Conservation (phyloP, 2,329 filamentous ascomycete species). For the Diaporthe ilicicola region DNA sequence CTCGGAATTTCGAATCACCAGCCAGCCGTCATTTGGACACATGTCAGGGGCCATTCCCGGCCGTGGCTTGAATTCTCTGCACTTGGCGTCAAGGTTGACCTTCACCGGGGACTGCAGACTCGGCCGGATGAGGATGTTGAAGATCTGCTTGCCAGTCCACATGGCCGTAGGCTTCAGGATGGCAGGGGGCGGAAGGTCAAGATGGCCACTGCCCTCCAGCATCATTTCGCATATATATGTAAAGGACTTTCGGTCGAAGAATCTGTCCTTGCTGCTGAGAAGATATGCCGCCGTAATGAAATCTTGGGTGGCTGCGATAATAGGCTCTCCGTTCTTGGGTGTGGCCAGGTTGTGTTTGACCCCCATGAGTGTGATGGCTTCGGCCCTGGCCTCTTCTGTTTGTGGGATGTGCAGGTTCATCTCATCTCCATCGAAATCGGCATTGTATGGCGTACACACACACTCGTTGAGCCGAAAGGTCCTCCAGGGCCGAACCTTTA, state of each 20-base stretch:
- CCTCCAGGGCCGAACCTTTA: conserved; percentile 91
- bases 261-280: conserved; percentile 89
- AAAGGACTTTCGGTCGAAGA: conserved; percentile 89
- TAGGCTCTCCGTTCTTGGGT: conserved; percentile 96
- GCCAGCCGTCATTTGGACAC: conserved; percentile 87
- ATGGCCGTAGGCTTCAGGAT: conserved; percentile 85
- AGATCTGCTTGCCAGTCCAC: conserved; percentile 98
- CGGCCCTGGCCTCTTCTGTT: conserved; percentile 93
- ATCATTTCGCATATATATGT: conserved; percentile 93
- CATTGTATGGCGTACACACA: conserved; percentile 97
- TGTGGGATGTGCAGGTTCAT: conserved; percentile 99
- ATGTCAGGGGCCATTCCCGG: conserved; percentile 70
- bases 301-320: conserved; percentile 98
- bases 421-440: conserved; percentile 98
- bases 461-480: conserved; percentile 98
- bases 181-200: conserved; percentile 88
- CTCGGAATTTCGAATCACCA: conserved; percentile 95
- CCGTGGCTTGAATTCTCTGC: conserved; percentile 78
- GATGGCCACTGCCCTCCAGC: conserved; percentile 79
- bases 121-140: conserved; percentile 89
- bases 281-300: conserved; percentile 97
- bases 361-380: conserved; percentile 96
- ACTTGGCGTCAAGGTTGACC: conserved; percentile 93
- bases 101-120: conserved; percentile 84
- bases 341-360: conserved; percentile 96